Base-by-base conservation (phyloP, 805 yeast species). In the Torulaspora delbrueckii region DNA sequence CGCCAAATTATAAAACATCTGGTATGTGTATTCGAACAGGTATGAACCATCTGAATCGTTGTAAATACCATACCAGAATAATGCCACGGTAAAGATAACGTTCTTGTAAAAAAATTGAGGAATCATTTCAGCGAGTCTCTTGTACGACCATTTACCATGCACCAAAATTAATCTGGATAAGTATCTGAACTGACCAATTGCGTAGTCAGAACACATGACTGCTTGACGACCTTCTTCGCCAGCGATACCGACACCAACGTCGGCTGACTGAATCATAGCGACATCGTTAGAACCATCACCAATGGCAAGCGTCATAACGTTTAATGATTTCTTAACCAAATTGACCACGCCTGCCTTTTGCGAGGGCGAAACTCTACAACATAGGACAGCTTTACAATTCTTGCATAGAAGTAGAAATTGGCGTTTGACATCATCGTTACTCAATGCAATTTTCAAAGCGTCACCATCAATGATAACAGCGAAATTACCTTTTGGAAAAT, bases 171-270 rank as follows among this genome's bases (percentile, higher is more conserved):
- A 69, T 54, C 86, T 75, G 0, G 83, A 72, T 50, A 86, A 65
- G 57, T 74, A 86, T 58, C 93, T 75, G 65, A 86, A 86, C 62
- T 86, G 95, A 19, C 91, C 93, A 58, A 86, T 68, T 16, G 91
- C 95, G 66, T 84, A 86, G 69, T 86, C 95, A 1, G 91, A 82
- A 22, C 89, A 82, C 95, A 86, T 86, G 4, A 78, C 93, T 14
- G 93, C 93, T 66, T 85, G 93, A 50, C 93, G 72, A 60, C 95
- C 95, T 71, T 86, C 95, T 70, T 86, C 93, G 68, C 95, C 95
- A 3, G 90, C 90, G 60, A 86, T 86, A 69, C 95, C 95, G 45
- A 86, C 85, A 58, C 95, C 95, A 37, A 86, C 83, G 66, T 86
- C 82, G 1, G 95, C 93, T 24, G 89, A 81, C 65, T 86, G 95